A percentile compares a stretch with the other conserved stretches of the same genome.
Conservation (phyloP, 2,329 filamentous ascomycete species). For the Epichloe festucae region DNA sequence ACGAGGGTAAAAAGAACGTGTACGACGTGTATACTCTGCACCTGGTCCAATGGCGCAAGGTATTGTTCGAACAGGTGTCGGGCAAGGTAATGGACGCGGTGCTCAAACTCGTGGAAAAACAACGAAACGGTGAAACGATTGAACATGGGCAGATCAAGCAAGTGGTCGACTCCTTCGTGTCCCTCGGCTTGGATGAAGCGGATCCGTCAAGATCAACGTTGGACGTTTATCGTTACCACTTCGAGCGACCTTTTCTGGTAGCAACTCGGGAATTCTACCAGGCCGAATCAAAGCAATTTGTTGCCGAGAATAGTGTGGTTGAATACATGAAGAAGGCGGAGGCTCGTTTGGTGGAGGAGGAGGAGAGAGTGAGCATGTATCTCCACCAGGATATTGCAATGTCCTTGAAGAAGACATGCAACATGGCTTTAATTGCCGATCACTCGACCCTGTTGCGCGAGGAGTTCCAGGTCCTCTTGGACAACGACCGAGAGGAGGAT, state of each 20-base stretch:
- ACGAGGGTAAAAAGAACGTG: conserved; percentile 95
- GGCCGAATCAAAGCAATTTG: conserved; percentile 83
- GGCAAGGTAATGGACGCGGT: conserved; percentile 91
- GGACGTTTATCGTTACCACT: conserved; percentile 85
- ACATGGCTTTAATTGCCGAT: conserved; percentile 77
- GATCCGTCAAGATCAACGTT: conserved; percentile 90
- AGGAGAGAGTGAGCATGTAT: conserved; percentile 84
- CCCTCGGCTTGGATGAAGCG: conserved; percentile 82
- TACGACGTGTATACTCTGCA: conserved; percentile 98
- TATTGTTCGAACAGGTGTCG: conserved; percentile 76
- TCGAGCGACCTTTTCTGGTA: conserved; percentile 81
- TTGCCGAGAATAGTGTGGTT: conserved; percentile 92
- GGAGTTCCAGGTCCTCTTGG: conserved; percentile 86
- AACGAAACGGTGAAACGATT: conserved; percentile 93
- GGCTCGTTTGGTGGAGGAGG: conserved; percentile 76
- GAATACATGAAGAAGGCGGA: conserved; percentile 99
- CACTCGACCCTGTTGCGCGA: conserved; percentile 80
- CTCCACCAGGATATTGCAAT: conserved; percentile 80
- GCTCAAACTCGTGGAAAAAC: conserved; percentile 88
- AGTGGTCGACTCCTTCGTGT: conserved; percentile 93
- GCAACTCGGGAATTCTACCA: conserved; percentile 81
- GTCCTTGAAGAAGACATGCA: conserved; percentile 74
- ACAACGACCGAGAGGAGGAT: conserved; percentile 90
- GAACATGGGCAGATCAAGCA: conserved; percentile 95
- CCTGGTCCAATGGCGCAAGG: conserved; percentile 85